A percentile compares a stretch with the other conserved stretches of the same genome.
Conservation (phyloP, 1,284 basidiomycete genomes). For the Boletus sp. region DNA sequence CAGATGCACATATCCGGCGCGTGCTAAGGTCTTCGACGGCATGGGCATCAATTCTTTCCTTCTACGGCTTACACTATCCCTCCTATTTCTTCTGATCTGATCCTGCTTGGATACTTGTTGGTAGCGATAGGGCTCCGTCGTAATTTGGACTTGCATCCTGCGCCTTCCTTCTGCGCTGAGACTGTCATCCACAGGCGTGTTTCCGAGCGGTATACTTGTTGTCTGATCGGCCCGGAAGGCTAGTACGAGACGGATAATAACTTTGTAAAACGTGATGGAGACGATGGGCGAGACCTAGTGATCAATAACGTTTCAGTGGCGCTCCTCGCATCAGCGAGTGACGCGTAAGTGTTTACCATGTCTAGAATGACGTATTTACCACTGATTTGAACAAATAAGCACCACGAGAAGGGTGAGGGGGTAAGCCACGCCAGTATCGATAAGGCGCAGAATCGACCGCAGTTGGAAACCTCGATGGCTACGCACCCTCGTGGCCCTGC, state of each 20-base stretch:
- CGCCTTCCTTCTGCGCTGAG: neutral
- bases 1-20: neutral
- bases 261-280: constrained; percentile 4
- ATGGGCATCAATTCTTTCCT: neutral
- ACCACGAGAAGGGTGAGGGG: neutral
- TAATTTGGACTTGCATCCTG: neutral
- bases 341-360: neutral
- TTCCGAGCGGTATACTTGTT: neutral
- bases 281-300: neutral
- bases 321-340: neutral
- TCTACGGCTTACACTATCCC: neutral
- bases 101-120: too few species aligned
- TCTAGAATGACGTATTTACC: constrained; percentile 2
- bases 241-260: neutral
- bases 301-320: neutral
- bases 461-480: neutral
- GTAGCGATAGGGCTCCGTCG: neutral
- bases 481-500: neutral
- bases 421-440: constrained; percentile 3
- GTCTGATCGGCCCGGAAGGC: neutral
- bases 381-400: neutral
- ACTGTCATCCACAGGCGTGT: neutral
- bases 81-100: neutral
- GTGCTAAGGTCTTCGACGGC: neutral
- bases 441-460: neutral